Conservation (phyloP, 345 rosid species). For the Firmiana major region DNA sequence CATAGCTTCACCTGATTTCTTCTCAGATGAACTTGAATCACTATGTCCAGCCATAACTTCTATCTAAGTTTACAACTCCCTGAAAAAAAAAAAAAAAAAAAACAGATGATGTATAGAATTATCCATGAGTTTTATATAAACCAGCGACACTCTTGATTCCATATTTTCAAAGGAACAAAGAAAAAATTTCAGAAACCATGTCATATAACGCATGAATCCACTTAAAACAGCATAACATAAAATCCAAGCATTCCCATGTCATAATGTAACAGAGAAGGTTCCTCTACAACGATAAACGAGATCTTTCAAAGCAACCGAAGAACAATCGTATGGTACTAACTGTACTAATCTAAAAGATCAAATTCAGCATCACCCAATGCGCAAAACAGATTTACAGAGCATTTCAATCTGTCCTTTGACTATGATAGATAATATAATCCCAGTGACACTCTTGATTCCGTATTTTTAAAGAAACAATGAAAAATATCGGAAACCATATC, state of each 20-base stretch:
- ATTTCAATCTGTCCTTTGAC: not conserved
- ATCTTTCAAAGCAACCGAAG: not conserved
- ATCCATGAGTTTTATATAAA: not conserved
- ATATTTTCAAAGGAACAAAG: not conserved
- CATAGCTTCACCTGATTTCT: slow-evolving; percentile 52
- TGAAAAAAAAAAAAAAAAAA: slow-evolving; percentile 7
- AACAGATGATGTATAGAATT: not conserved
- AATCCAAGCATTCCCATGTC: not conserved
- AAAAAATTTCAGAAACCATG: not conserved
- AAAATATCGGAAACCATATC: not conserved
- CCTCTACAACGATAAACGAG: not conserved
- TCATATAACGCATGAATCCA: not conserved
- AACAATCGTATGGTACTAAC: not conserved
- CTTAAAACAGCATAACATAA: not conserved
- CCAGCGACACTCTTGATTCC: not conserved
- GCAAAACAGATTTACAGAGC: not conserved
- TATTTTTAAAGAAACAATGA: not conserved
- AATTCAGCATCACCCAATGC: not conserved
- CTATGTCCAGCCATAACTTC: slow-evolving; percentile 46
- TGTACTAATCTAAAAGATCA: not conserved
- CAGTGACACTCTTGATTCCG: not conserved
- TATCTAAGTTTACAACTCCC: not conserved
- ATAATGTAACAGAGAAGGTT: not conserved
- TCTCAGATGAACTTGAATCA: slow-evolving; percentile 54
- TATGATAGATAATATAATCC: not conserved